These are phyloP conservation scores for Nemophila menziesii DNA, from an alignment of 257 asterid species.

Conservation along the genomic window DNA sequence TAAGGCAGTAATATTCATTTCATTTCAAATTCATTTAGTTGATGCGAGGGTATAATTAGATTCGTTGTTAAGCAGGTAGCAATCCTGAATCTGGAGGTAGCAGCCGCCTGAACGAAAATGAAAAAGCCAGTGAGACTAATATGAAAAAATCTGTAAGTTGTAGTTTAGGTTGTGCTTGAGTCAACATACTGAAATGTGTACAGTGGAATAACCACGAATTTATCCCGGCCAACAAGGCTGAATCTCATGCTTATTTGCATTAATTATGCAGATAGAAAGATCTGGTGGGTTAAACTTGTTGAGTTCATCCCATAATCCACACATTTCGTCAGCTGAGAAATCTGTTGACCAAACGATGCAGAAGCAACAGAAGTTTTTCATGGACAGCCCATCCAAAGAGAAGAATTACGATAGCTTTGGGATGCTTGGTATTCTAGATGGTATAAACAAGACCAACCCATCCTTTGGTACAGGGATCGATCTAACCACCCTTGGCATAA, in stretches of 20 bases:
- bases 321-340: constrained; percentile 20
- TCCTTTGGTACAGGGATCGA: constrained; percentile 72
- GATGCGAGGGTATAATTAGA: constrained; percentile 12
- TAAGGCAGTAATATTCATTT: too few relatives aligned
- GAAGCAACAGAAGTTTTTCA: constrained; percentile 53
- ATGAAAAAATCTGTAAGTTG: constrained; percentile 58
- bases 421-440: too few relatives aligned
- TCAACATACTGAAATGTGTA: constrained; percentile 1
- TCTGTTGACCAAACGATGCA: constrained; percentile 17
- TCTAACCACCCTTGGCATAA: constrained; percentile 66
- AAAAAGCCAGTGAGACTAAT: constrained; percentile 65
- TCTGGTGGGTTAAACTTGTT: too few relatives aligned
- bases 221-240: too few relatives aligned
- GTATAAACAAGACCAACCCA: constrained; percentile 49
- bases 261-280: constrained; percentile 52
- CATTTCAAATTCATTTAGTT: constrained; percentile 3
- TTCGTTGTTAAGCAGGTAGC: constrained; percentile 42
- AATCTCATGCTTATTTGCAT: constrained; percentile 10
- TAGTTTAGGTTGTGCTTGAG: not conserved
- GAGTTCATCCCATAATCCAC: constrained; percentile 67
- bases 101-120: constrained; percentile 57
- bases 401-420: constrained; percentile 61
- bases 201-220: too few relatives aligned
- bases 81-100: constrained; percentile 45
- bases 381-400: constrained; percentile 54